Evolutionary conservation across 768 basidiomycete species (phyloP).

Genomic region (Russula emetica): DNA sequence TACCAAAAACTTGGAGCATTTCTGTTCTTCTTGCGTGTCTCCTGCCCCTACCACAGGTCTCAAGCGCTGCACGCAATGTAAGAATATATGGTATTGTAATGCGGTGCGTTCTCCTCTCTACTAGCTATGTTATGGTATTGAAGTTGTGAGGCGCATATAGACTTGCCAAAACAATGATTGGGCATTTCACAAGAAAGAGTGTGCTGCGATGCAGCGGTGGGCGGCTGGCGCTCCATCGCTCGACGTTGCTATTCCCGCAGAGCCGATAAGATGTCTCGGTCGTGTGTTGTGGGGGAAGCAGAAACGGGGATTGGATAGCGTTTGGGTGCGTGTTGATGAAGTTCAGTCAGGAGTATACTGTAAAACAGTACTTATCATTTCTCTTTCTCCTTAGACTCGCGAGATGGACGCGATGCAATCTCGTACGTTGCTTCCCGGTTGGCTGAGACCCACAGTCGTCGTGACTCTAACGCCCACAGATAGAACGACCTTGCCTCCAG

Average conservation of each 20-base stretch:
- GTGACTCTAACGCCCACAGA: slow-evolving; percentile 41
- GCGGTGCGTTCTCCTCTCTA: slow-evolving; percentile 42
- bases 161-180: slow-evolving; percentile 72
- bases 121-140: slow-evolving; percentile 4
- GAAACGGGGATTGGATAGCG: slow-evolving; percentile 48
- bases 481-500: slow-evolving; percentile 47
- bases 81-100: slow-evolving; percentile 69
- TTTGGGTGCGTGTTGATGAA: slow-evolving; percentile 48
- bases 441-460: not conserved
- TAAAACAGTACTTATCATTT: too few species aligned
- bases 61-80: slow-evolving; percentile 73
- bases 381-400: slow-evolving; percentile 42
- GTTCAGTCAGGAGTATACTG: too few species aligned
- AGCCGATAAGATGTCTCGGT: slow-evolving; percentile 75
- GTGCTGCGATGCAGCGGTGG: slow-evolving; percentile 61
- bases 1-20: slow-evolving; percentile 49
- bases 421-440: slow-evolving; percentile 47
- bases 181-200: slow-evolving; percentile 74
- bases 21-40: slow-evolving; percentile 68
- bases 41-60: slow-evolving; percentile 40
- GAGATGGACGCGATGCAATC: slow-evolving; percentile 72
- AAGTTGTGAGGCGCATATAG: slow-evolving; percentile 40
- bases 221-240: slow-evolving; percentile 45
- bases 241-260: slow-evolving; percentile 55
- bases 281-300: slow-evolving; percentile 66